Evolutionary conservation across 805 yeast species (phyloP).

Genomic region (Dipodascopsis tothii): DNA sequence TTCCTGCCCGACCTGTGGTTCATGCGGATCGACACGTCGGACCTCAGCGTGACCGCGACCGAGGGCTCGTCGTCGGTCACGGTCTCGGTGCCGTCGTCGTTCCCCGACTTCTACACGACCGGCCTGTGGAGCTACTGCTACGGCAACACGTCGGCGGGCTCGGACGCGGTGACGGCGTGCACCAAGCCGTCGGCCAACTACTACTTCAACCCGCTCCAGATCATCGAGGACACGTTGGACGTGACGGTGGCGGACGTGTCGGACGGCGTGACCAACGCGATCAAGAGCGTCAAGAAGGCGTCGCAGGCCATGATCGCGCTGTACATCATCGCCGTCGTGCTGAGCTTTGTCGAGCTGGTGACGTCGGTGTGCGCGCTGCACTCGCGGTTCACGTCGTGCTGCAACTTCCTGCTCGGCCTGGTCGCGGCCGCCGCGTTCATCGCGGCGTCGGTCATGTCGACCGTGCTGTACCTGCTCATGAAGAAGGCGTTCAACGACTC

Average conservation of each 20-base stretch:
- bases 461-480: conserved; percentile 52
- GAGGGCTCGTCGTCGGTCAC: conserved; percentile 22
- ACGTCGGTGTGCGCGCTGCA: conserved; percentile 40
- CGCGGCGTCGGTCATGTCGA: conserved; percentile 48
- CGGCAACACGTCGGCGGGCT: conserved; percentile 33
- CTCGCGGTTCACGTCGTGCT: conserved; percentile 40
- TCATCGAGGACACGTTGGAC: conserved; percentile 26
- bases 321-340: conserved; percentile 43
- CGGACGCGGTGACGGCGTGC: conserved; percentile 42
- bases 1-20: conserved; percentile 43
- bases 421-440: conserved; percentile 34
- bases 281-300: conserved; percentile 42
- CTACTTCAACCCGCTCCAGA: conserved; percentile 46
- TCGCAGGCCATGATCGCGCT: conserved; percentile 55
- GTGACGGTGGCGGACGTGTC: conserved; percentile 23
- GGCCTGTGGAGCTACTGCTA: conserved; percentile 63
- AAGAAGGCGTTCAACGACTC: conserved; percentile 46
- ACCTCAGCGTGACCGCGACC: conserved; percentile 26
- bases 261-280: conserved; percentile 47
- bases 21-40: conserved; percentile 41
- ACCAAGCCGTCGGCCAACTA: conserved; percentile 48
- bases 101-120: conserved; percentile 44
- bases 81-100: conserved; percentile 30
- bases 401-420: conserved; percentile 41
- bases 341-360: conserved; percentile 35